Evolutionary conservation across 257 asterid species (phyloP), one percentile per base, ranked within the genome.

Genomic region (Petunia axillaris): DNA sequence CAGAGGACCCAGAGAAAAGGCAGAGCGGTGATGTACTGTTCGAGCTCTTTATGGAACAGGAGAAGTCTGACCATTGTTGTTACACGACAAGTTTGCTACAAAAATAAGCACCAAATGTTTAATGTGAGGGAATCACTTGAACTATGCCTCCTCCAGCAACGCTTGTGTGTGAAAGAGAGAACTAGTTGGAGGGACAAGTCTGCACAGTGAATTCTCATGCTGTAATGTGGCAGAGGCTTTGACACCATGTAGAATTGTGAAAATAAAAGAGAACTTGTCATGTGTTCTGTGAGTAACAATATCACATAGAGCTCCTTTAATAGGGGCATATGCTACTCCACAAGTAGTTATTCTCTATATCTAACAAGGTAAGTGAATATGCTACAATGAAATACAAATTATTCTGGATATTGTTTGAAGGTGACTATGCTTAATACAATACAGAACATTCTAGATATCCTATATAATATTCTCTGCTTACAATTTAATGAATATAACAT

Each of bases 381-480:
- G 74, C 35, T 65, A 67, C 39, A 67, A 67, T 67, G 15, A n/a
- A 67, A n/a, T 4, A 48, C 53, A 48, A 48, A 48, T 5, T 5
- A 13, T 15, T 55, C 62, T 55, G 1, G 62, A 55, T 55, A 55
- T 55, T 35, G 7, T 55, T 14, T 55, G 53, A 48, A 5, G 10
- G 62, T 55, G 15, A 55, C 62, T 55, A 15, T 55, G n/a, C 62
- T 55, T 35, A 55, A 55, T 55, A 4, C 14, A 67, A n/a, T 67
- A 38, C 36, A 67, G 43, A 67, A 67, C 43, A 41, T n/a, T 25
- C 55, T 8, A 67, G 15, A 16, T 38, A 41, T 67, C 39, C 75
- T 43, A n/a, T 67, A n/a, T 67, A 41, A 67, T 67, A 43, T 67
- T 67, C 75, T n/a, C 38, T 67, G 43, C 55, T 67, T 8, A 41